Evolutionary conservation across 75 land plant species (phyloP).

Genomic region (Pinus albicaulis): DNA sequence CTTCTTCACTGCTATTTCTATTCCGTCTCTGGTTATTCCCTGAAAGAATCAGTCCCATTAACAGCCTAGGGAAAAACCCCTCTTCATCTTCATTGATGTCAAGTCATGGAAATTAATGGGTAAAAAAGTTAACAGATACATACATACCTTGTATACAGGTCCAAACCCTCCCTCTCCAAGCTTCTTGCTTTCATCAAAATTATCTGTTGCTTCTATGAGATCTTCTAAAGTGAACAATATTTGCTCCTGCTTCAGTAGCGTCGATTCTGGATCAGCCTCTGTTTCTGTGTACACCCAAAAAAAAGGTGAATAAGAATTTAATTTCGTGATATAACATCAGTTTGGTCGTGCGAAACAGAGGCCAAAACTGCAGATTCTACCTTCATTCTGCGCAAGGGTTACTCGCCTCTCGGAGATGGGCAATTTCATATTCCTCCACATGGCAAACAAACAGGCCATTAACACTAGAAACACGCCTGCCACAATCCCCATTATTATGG

Average conservation of each 20-base stretch:
- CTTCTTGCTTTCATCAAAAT: not conserved
- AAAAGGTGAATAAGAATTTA: not conserved
- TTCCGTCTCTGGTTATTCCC: slow-evolving; percentile 5
- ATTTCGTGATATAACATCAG: too few relatives aligned
- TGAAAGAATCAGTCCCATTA: not conserved
- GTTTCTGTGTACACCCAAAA: too few relatives aligned
- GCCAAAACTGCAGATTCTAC: not conserved
- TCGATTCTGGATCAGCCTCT: not conserved
- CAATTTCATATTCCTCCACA: not conserved
- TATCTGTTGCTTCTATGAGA: not conserved
- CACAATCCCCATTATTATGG: not conserved
- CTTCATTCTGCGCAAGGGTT: not conserved
- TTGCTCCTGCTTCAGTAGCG: not conserved
- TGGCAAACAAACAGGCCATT: not conserved
- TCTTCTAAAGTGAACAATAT: not conserved
- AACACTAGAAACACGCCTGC: not conserved
- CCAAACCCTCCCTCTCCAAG: slow-evolving; percentile 1
- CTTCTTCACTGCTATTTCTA: slow-evolving; percentile 2
- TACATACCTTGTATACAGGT: not conserved
- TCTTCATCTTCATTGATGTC: not conserved
- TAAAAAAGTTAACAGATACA: too few relatives aligned
- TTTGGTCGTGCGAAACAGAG: not conserved
- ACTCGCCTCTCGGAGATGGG: not conserved
- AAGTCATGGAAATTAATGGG: not conserved
- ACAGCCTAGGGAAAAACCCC: too few relatives aligned